phyloP scores from a whole-genome alignment of 768 basidiomycete genomes.

The Trametes coccinea region DNA sequence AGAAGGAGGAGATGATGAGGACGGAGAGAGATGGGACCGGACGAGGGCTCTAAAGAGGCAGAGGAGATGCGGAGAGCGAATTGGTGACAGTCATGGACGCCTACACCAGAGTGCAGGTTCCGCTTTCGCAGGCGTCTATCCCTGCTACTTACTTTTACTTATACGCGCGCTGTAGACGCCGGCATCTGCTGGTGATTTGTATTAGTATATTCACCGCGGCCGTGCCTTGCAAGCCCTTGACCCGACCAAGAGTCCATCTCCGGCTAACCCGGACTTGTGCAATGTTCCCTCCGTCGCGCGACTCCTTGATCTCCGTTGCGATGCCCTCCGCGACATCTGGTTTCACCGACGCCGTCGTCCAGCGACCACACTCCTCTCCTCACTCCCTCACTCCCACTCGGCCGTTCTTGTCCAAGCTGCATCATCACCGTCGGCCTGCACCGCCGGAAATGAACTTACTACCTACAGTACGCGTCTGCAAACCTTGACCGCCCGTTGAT shows the following conservation, averaged over 20 bases:
- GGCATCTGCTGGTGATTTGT: background rate
- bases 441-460: background rate
- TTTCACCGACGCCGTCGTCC: background rate
- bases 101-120: constrained; percentile 2
- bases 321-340: background rate
- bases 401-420: background rate
- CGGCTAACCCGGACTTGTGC: constrained; percentile 16
- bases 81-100: constrained; percentile 23
- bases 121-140: constrained; percentile 8
- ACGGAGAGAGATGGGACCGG: background rate
- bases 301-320: background rate
- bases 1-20: background rate
- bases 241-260: background rate
- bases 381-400: background rate
- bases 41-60: constrained; percentile 6
- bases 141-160: background rate
- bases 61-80: constrained; percentile 22
- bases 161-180: no score
- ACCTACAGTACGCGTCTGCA: background rate
- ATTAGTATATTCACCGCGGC: no score
- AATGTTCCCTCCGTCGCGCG: background rate
- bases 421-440: background rate
- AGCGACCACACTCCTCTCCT: no score
- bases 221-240: no score
- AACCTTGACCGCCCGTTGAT: constrained; percentile 12